Base-by-base conservation (phyloP, 2,329 filamentous ascomycete species). In the Fusarium fracticaudum region DNA sequence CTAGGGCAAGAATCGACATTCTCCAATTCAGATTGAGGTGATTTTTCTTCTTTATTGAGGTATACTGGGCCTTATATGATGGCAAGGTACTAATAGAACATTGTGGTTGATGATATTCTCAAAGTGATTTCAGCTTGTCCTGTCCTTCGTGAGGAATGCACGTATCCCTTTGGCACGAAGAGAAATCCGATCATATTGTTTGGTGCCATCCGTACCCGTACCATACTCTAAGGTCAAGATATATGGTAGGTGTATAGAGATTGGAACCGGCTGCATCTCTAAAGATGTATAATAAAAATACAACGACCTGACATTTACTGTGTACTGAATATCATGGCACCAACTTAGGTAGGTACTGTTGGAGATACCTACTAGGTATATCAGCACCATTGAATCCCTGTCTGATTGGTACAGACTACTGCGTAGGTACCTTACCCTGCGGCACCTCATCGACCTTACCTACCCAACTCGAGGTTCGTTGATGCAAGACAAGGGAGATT, bases 401-500 rank as follows among this genome's bases (percentile, higher is more conserved):
- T 70, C 31, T 15, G 31, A 41, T 26, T 41, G 54, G 54, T 55
- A 43, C 60, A 43, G 54, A 33, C 22, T 64, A 29, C 50, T 60
- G 44, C 44, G 38, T 44, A 59, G 45, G 47, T 54, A 71, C 67
- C 62, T 58, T 58, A 67, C 65, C 54, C 53, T 67, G 35, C 18
- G 63, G 63, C 53, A 37, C 47, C 47, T 47, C 61, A 54, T 41
- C 51, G 44, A 54, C 44, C 35, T 61, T 61, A 48, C 45, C 24
- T 37, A 37, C 35, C 35, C 24, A 40, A 43, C 54, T 57, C 35
- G 33, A 38, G 31, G 45, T 51, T 53, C 33, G 33, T 29, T 31
- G 33, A 37, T 64, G 51, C 44, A 60, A 64, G 67, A 50, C 63
- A 72, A 53, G 41, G 38, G 31, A 67, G 31, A 60, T 41, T 69